Evolutionary conservation across 108 stramenopile genomes (phyloP), one percentile per base, ranked within the genome.

Genomic region (Pseudonitzschia pungens): DNA sequence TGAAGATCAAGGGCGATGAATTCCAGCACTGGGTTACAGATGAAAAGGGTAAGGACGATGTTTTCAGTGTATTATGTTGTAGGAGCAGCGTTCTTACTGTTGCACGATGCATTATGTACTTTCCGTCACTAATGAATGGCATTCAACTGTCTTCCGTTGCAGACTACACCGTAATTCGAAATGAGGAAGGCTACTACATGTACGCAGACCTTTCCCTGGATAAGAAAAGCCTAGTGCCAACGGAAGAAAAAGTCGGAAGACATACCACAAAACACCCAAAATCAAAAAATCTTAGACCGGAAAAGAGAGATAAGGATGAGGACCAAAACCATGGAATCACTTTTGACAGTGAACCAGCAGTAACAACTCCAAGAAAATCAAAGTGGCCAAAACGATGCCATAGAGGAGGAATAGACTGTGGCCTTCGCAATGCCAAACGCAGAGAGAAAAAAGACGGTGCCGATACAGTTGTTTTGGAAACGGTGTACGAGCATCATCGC

Each of bases 1-100:
- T 65, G 16, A 65, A 65, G 31, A 65, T 65, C 64, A 65, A 65
- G 9, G 64, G 64, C 24, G 64, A 65, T 44, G 64, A 65, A 22
- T 5, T 6, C 36, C n/a, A 41, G 16, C 64, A 65, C 31, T 65
- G 64, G 64, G 42, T 65, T 0, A 65, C 64, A 7, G 36, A 65
- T 18, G 16, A 22, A 9, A 18, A 41, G 5, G 64, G 64, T 65
- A 41, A 41, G 64, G 33, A 6, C 32, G 1, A 65, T 44, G 7
- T 18, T 18, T 10, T n/a, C n/a, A n/a, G n/a, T n/a, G n/a, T n/a
- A n/a, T n/a, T n/a, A n/a, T n/a, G n/a, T n/a, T n/a, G n/a, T n/a
- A n/a, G n/a, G n/a, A n/a, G n/a, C n/a, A n/a, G n/a, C n/a, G n/a
- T n/a, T 15, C 60, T 54, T 24, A 8, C 11, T 15, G 53, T 7